Percentiles rank a stretch among this genome's conserved stretches.
Conservation (phyloP, 1,284 basidiomycete genomes). For the Puccinia hordei region DNA sequence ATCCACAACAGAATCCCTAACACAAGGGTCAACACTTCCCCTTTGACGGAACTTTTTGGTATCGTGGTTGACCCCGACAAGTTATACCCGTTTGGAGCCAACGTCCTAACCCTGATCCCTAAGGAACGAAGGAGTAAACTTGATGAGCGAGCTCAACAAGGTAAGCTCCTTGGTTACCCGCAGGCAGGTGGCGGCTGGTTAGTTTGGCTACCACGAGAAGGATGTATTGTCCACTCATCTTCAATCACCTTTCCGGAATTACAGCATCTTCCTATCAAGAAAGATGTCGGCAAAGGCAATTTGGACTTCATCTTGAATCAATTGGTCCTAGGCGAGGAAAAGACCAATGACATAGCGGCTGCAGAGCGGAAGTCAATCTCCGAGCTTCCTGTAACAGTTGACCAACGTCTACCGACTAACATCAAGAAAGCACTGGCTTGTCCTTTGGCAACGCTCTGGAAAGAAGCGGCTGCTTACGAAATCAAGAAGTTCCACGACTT, state of each 20-base stretch:
- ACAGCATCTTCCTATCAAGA: background rate
- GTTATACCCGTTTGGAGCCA: no score
- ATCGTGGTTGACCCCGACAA: no score
- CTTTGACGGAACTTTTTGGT: no score
- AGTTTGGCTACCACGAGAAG: background rate
- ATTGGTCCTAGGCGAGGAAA: background rate
- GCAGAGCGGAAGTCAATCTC: background rate
- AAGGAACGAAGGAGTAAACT: no score
- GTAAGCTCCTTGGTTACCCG: no score
- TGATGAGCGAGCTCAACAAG: no score
- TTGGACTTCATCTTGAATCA: background rate
- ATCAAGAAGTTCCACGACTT: no score
- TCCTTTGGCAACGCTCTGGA: no score
- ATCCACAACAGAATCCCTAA: constrained; percentile 22
- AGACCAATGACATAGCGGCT: background rate
- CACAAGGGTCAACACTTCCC: background rate
- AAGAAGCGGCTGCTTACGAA: no score
- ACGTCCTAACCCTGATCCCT: no score
- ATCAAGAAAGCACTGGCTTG: no score
- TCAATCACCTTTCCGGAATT: background rate
- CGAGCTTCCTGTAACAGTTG: background rate
- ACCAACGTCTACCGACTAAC: background rate
- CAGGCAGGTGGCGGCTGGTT: no score
- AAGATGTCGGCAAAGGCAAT: background rate
- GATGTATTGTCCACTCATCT: background rate